These are phyloP conservation scores for Trifolium pratense DNA, from an alignment of 306 rosid species.

Conservation along the genomic window DNA sequence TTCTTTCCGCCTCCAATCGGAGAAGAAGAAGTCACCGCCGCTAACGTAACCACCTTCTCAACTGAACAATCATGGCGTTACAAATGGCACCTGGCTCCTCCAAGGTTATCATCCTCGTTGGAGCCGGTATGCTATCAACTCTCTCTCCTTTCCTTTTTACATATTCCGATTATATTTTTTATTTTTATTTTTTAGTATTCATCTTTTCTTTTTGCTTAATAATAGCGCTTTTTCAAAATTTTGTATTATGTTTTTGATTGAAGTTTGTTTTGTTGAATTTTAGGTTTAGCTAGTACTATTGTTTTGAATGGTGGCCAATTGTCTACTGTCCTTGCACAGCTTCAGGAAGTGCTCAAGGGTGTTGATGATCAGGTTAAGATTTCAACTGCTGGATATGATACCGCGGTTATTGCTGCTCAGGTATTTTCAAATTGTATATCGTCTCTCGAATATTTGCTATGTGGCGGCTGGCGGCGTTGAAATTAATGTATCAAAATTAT, in stretches of 20 bases:
- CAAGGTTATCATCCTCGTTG: slow-evolving; percentile 80
- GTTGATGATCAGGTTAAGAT: slow-evolving; percentile 63
- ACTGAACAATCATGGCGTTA: slow-evolving; percentile 54
- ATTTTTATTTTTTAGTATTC: background rate
- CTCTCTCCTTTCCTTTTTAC: too few species aligned
- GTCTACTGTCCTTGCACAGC: slow-evolving; percentile 68
- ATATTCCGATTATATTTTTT: background rate
- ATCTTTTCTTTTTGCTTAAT: background rate
- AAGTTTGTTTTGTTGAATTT: slow-evolving; percentile 15
- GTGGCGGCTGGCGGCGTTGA: background rate
- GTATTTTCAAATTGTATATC: slow-evolving; percentile 39
- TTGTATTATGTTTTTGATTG: background rate
- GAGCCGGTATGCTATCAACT: slow-evolving; percentile 57
- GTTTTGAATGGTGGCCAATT: slow-evolving; percentile 68
- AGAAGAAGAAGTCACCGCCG: background rate
- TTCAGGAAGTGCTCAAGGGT: slow-evolving; percentile 68
- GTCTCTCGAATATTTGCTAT: background rate
- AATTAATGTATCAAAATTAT: background rate
- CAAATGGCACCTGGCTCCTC: slow-evolving; percentile 68
- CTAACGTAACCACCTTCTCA: background rate
- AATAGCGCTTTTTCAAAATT: background rate
- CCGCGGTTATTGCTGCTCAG: slow-evolving; percentile 66
- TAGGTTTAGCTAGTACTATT: slow-evolving; percentile 80
- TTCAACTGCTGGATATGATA: slow-evolving; percentile 56
- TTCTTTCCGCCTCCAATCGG: background rate